Conservation (phyloP, 129 eudicot species). For the Flaveria trinervia region DNA sequence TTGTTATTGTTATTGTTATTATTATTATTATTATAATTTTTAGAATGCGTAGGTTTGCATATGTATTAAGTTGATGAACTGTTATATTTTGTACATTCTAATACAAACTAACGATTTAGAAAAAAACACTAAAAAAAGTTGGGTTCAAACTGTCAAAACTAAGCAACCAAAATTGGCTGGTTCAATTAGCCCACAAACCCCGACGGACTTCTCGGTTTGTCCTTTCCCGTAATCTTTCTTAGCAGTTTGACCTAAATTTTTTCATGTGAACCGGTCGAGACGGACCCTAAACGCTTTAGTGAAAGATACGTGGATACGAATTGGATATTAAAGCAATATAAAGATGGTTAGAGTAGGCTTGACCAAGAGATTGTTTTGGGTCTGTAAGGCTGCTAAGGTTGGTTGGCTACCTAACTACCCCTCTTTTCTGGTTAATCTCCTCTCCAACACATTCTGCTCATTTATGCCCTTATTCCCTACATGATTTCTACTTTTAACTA, state of each 20-base stretch:
- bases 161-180: not conserved
- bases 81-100: not conserved
- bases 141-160: not conserved
- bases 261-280: not conserved
- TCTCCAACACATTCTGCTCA: constrained; percentile 1
- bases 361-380: constrained; percentile 25
- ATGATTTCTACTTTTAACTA: not conserved
- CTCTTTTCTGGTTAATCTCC: constrained; percentile 26
- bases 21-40: not conserved
- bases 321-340: not conserved
- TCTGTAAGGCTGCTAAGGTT: constrained; percentile 16
- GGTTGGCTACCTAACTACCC: constrained; percentile 36
- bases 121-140: not conserved
- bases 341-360: constrained; percentile 53
- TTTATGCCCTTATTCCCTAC: constrained; percentile 13
- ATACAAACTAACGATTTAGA: not conserved
- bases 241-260: not conserved
- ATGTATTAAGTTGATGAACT: not conserved
- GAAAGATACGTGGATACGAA: not conserved
- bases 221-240: not conserved
- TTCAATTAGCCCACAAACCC: not conserved
- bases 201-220: not conserved
- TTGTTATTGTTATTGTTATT: no score
- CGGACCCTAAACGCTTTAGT: not conserved
- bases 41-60: not conserved